Conservation (phyloP, 148 eudicot species). For the Rhododendron henanense region DNA sequence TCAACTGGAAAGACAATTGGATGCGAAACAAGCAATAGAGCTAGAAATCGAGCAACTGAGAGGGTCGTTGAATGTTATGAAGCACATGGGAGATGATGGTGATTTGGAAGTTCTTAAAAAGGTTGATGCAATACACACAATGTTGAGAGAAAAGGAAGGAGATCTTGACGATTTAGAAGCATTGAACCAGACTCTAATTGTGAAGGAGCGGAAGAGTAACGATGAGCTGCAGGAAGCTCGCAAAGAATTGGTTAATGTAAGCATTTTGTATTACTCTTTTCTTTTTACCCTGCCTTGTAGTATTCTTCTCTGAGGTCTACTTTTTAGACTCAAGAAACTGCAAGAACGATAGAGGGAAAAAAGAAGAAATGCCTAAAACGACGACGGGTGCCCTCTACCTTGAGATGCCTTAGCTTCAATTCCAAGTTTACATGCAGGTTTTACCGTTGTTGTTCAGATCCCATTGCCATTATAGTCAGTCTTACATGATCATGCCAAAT, state of each 20-base stretch:
- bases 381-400: background rate
- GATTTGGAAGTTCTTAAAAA: slow-evolving; percentile 69
- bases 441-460: background rate
- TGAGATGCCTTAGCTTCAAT: background rate
- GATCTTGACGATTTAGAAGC: slow-evolving; percentile 59
- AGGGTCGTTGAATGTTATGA: slow-evolving; percentile 70
- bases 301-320: background rate
- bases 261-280: slow-evolving; percentile 14
- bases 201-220: slow-evolving; percentile 80
- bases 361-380: background rate
- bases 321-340: background rate
- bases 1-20: slow-evolving; percentile 67
- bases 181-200: slow-evolving; percentile 72
- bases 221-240: slow-evolving; percentile 94
- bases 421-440: background rate
- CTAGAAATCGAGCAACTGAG: slow-evolving; percentile 70
- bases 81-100: slow-evolving; percentile 74
- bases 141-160: slow-evolving; percentile 74
- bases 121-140: slow-evolving; percentile 52
- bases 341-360: background rate
- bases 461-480: background rate
- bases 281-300: background rate
- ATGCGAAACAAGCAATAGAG: slow-evolving; percentile 82
- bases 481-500: background rate
- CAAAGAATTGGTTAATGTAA: slow-evolving; percentile 79